Conservation (phyloP, 768 basidiomycete species). For the Russula brevipes region DNA sequence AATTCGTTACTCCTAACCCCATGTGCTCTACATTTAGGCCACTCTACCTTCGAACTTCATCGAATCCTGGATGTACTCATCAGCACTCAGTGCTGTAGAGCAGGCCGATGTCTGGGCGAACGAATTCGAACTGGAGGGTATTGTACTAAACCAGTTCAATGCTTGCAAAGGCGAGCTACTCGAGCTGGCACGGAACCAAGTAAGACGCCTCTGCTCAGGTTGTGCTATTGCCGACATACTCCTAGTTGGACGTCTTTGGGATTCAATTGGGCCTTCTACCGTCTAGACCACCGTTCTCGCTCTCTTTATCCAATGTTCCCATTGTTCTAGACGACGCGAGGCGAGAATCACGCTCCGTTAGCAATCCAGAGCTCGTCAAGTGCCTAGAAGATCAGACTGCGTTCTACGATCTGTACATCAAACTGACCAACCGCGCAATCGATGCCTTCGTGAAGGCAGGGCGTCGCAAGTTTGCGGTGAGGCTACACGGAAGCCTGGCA, state of each 20-base stretch:
- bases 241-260: constrained; percentile 81
- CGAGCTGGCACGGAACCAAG: constrained; percentile 86
- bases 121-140: constrained; percentile 43
- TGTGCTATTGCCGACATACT: constrained; percentile 8
- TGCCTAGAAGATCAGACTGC: constrained; percentile 49
- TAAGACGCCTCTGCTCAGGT: constrained; percentile 7
- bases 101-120: constrained; percentile 70
- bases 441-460: constrained; percentile 80
- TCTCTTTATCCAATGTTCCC: constrained; percentile 34
- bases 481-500: constrained; percentile 80
- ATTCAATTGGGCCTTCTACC: constrained; percentile 71
- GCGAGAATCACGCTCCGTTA: constrained; percentile 40
- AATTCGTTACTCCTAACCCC: constrained; percentile 5
- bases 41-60: constrained; percentile 67
- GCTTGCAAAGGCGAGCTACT: constrained; percentile 85
- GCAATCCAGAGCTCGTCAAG: constrained; percentile 53
- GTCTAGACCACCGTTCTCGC: constrained; percentile 62
- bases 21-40: constrained; percentile 33
- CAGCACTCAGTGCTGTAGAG: constrained; percentile 76
- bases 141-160: constrained; percentile 47
- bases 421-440: constrained; percentile 73
- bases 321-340: constrained; percentile 25
- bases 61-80: constrained; percentile 92
- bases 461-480: constrained; percentile 78
- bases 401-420: constrained; percentile 77